Evolutionary conservation across 257 asterid species (phyloP).

Genomic region (Capsicum rhomboideum): DNA sequence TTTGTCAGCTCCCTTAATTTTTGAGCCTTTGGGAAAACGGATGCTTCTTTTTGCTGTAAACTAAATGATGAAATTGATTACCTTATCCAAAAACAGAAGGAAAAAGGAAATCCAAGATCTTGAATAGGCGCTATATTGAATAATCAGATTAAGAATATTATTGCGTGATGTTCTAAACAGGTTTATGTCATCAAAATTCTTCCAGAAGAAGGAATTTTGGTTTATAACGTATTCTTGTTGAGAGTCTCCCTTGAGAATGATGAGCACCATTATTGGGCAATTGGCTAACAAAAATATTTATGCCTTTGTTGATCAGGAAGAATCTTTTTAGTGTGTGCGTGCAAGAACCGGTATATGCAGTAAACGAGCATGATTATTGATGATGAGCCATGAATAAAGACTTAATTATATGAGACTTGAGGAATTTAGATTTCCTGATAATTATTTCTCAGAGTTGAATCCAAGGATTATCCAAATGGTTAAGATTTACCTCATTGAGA

Average conservation of each 20-base stretch:
- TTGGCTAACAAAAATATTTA: conserved; percentile 50
- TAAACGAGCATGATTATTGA: conserved; percentile 57
- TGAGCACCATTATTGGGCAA: conserved; percentile 49
- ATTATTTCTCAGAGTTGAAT: conserved; percentile 62
- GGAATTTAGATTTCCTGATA: conserved; percentile 79
- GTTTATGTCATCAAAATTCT: conserved; percentile 35
- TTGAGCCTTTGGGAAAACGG: not conserved
- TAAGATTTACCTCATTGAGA: conserved; percentile 48
- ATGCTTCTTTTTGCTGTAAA: not conserved
- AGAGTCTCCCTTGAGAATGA: conserved; percentile 47
- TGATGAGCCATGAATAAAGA: conserved; percentile 72
- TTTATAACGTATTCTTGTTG: conserved; percentile 70
- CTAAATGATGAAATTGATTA: not conserved
- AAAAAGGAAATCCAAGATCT: conserved; percentile 51
- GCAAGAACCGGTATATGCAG: conserved; percentile 52
- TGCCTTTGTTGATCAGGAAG: conserved; percentile 75
- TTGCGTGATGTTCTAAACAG: conserved; percentile 48
- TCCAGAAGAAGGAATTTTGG: conserved; percentile 63
- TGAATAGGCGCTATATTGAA: conserved; percentile 62
- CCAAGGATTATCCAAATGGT: conserved; percentile 61
- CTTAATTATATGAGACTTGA: conserved; percentile 44
- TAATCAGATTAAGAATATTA: conserved; percentile 70
- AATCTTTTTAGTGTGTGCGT: conserved; percentile 43
- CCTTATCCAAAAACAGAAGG: not conserved
- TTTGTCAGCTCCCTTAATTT: not conserved